These are phyloP conservation scores for Linnemannia zychae DNA, from an alignment of 192 early-diverging fungal genomes.

Conservation along the genomic window DNA sequence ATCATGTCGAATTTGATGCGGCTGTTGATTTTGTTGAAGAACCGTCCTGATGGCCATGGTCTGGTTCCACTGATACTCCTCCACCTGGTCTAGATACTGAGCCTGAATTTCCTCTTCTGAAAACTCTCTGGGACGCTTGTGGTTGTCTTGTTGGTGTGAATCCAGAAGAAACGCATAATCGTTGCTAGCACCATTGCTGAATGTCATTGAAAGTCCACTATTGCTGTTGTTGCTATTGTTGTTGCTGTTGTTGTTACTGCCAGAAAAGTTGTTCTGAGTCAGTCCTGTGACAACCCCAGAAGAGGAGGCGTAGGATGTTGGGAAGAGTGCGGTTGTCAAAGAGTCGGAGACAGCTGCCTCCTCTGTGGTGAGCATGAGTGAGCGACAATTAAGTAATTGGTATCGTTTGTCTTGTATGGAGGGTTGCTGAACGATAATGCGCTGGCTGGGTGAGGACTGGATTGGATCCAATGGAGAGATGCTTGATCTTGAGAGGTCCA, in stretches of 20 bases:
- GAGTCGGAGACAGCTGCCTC: slow-evolving; percentile 16
- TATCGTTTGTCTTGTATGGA: slow-evolving; percentile 1
- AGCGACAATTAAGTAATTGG: not conserved
- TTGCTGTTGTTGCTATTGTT: not conserved
- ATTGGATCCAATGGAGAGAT: not conserved
- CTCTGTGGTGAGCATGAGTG: slow-evolving; percentile 20
- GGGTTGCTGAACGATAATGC: not conserved
- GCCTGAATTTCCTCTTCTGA: slow-evolving; percentile 38
- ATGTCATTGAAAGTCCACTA: not conserved
- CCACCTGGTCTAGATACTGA: slow-evolving; percentile 47
- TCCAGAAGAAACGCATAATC: slow-evolving; percentile 11
- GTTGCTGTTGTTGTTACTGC: not conserved
- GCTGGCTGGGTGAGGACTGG: not conserved
- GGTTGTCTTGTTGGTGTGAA: slow-evolving; percentile 1
- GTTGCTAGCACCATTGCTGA: slow-evolving; percentile 4
- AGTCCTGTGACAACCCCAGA: not conserved
- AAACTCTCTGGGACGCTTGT: slow-evolving; percentile 33
- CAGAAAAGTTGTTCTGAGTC: not conserved
- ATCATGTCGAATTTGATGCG: slow-evolving; percentile 6
- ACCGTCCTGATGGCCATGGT: slow-evolving; percentile 42
- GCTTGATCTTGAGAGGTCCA: not conserved
- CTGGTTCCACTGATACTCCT: slow-evolving; percentile 46
- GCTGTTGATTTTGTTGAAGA: slow-evolving; percentile 29
- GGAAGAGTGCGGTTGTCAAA: slow-evolving; percentile 11
- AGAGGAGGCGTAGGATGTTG: not conserved